Percentiles rank a stretch among this genome's conserved stretches.
phyloP scores from a whole-genome alignment of 192 early-diverging fungal genomes.

The Linnemannia elongata region DNA sequence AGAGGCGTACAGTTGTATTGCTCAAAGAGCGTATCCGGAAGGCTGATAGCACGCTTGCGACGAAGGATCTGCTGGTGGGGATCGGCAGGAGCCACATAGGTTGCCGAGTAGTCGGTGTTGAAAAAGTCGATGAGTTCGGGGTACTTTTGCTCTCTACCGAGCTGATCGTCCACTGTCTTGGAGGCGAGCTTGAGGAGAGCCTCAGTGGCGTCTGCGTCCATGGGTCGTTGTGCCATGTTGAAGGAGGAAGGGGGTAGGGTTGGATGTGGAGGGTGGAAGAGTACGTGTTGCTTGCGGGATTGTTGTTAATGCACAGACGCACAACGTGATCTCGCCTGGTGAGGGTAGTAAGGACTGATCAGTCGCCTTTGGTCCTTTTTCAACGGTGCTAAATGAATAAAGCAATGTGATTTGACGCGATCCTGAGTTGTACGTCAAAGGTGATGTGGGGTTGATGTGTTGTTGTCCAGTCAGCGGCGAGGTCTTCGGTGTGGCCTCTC shows the following conservation, averaged over 20 bases:
- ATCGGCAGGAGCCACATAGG: constrained; percentile 62
- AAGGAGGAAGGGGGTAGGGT: neutral
- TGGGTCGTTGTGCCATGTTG: constrained; percentile 42
- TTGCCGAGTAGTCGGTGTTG: constrained; percentile 66
- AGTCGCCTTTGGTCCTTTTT: neutral
- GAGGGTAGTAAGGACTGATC: neutral
- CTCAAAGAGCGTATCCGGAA: constrained; percentile 83
- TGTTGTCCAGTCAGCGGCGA: neutral
- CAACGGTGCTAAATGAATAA: neutral
- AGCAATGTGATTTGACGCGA: neutral
- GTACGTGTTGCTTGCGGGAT: neutral
- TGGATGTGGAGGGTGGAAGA: neutral
- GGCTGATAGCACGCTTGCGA: constrained; percentile 72
- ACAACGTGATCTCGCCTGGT: constrained; percentile 1
- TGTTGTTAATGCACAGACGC: constrained; percentile 1
- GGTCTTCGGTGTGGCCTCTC: neutral
- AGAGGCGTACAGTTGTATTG: constrained; percentile 75
- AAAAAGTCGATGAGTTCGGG: constrained; percentile 53
- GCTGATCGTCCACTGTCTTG: constrained; percentile 58
- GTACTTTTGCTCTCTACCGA: constrained; percentile 57
- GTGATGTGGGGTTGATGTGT: neutral
- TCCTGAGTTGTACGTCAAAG: neutral
- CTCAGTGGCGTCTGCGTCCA: constrained; percentile 44
- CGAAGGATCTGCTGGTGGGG: constrained; percentile 68
- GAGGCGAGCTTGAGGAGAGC: constrained; percentile 48